Evolutionary conservation across 192 early-diverging fungal genomes (phyloP), one percentile per base, ranked within the genome.

Genomic region (Coemansia biformis): DNA sequence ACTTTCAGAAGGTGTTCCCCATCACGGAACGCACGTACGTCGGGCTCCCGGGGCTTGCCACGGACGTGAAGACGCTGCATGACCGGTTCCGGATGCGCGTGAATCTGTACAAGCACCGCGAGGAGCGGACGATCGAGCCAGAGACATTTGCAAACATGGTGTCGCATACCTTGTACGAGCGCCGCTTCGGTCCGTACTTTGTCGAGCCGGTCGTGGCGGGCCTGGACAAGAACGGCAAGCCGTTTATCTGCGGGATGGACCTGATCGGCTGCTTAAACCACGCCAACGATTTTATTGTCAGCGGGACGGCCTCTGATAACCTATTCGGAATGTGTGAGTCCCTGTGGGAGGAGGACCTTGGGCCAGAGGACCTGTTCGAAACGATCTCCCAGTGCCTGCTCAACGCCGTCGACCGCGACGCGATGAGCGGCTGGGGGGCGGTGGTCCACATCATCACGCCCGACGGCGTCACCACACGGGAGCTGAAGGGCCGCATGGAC

Each of bases 331-430:
- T 92, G 84, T 93, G 91, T 59, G 96, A 99, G 73, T 79, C 83
- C 17, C 79, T 99, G 43, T 99, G 93, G 93, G 93, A 98, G 70
- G 91, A 93, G 36, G 83, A 97, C 78, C 80, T 99, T 53, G 93
- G 86, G 54, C 93, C 96, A 11, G 93, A 98, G 49, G 93, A 93
- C 56, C 76, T 99, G 43, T 99, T 99, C 58, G 94, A 98, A 77
- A 90, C 88, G 43, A 89, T 96, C 33, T 92, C 90, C 8, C 96
- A 99, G 62, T 80, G 95, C 7, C 68, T 99, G 38, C 74, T 99
- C 64, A 92, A 85, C 64, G 90, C 93, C 14, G 85, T 92, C 40
- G 93, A 99, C 63, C 86, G 96, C 54, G 92, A 99, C 68, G 85
- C 89, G 22, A 57, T 91, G 51, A 85, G 83, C 54, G 96, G 96